Evolutionary conservation across 371 early-diverging fungal species (phyloP), one percentile per base, ranked within the genome.

Genomic region (Zychaea mexicana): DNA sequence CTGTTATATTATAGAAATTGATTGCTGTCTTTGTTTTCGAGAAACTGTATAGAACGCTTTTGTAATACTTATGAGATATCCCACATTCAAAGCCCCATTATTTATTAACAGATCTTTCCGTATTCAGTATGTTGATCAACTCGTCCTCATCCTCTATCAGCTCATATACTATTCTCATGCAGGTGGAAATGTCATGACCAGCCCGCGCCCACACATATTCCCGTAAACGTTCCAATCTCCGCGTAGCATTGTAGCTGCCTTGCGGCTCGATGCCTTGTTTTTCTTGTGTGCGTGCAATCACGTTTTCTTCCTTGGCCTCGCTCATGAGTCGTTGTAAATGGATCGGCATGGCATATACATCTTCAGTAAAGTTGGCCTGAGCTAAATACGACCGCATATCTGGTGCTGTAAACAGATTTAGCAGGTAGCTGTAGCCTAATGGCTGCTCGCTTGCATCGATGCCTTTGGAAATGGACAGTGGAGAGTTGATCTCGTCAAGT

Each of bases 231-330:
- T 75, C 66, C 26, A 78, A 30, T 33, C 71, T 52, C 2, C 46
- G 27, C 21, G 67, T 64, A 12, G 78, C 78, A 19, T 52, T 61
- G 15, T 42, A 24, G 54, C 61, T 13, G 57, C 63, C 19, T 39
- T 57, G 17, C 26, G 19, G 8, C 12, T 49, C 17, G 19, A 45
- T 33, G 2, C 21, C 63, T 42, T 39, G 45, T 24, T 60, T 12
- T 15, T 49, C 38, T 19, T 39, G 56, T 7, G 64, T 62, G 8
- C 67, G 60, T 19, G 45, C 63, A 42, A 72, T 8, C 0, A 78
- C 57, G 21, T 75, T 65, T 53, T 78, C 79, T 53, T 78, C 74
- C 59, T 70, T 78, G 58, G 79, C 79, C 52, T 75, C 79, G 56
- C 66, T 71, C 28, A 78, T 70, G 0, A 78, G 61, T 15, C 53